Percentiles rank a stretch among this genome's conserved stretches.
These are phyloP conservation scores for Gamarada debralockiae DNA, from an alignment of 495 filamentous ascomycete species.

Conservation along the genomic window DNA sequence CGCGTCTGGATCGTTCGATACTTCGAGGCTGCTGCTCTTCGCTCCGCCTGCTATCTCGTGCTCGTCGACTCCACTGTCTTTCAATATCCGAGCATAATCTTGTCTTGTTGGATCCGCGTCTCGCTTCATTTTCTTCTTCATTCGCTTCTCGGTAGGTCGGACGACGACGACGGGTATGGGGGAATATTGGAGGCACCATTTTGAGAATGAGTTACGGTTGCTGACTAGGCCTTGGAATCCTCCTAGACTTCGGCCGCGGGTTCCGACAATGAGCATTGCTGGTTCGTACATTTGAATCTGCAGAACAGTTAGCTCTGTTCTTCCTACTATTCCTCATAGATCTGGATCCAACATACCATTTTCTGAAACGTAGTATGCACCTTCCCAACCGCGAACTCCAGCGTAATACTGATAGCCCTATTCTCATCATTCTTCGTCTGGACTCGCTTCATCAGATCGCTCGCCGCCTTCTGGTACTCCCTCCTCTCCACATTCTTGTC, in stretches of 20 bases:
- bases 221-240: slow-evolving; percentile 88
- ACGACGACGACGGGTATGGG: slow-evolving; percentile 98
- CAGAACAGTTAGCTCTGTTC: slow-evolving; percentile 9
- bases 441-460: slow-evolving; percentile 69
- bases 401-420: slow-evolving; percentile 78
- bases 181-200: slow-evolving; percentile 94
- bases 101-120: slow-evolving; percentile 72
- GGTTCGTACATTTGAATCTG: slow-evolving; percentile 95
- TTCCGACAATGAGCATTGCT: slow-evolving; percentile 92
- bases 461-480: slow-evolving; percentile 77
- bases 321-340: neutral
- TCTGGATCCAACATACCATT: slow-evolving; percentile 57
- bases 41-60: slow-evolving; percentile 39
- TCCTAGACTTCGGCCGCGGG: slow-evolving; percentile 78
- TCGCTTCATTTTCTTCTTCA: slow-evolving; percentile 89
- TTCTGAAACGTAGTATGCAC: slow-evolving; percentile 89
- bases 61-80: slow-evolving; percentile 53
- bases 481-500: slow-evolving; percentile 44
- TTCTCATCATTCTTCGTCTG: slow-evolving; percentile 82
- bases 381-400: slow-evolving; percentile 91
- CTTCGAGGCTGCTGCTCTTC: slow-evolving; percentile 38
- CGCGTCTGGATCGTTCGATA: slow-evolving; percentile 43
- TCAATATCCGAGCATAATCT: slow-evolving; percentile 76
- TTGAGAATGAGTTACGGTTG: slow-evolving; percentile 79
- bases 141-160: slow-evolving; percentile 81